A percentile compares a stretch with the other conserved stretches of the same genome.
These are phyloP conservation scores for Rhodotorula sp. DNA, from an alignment of 1,284 basidiomycete species.

Conservation along the genomic window DNA sequence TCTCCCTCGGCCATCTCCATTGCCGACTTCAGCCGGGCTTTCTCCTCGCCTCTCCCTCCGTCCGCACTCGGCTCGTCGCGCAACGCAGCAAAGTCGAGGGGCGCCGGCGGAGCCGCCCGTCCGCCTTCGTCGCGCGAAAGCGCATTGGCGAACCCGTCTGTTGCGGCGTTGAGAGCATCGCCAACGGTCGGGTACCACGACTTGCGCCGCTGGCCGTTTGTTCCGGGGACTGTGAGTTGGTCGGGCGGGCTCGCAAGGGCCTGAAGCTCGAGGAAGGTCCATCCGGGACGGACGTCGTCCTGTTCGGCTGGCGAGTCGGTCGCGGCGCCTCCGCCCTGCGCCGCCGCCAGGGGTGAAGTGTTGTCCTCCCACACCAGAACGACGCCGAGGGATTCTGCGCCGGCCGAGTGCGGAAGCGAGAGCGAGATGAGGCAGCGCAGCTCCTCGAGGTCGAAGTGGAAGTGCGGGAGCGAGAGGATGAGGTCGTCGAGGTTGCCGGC, in stretches of 20 bases:
- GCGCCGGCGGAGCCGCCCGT: background rate
- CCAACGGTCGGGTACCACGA: conserved; percentile 2
- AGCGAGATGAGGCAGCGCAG: conserved; percentile 10
- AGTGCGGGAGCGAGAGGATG: conserved; percentile 9
- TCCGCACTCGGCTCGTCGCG: background rate
- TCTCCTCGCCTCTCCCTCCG: background rate
- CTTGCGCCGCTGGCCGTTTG: background rate
- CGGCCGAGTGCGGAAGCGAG: background rate
- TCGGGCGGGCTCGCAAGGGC: background rate
- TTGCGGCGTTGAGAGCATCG: background rate
- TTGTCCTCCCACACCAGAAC: conserved; percentile 23
- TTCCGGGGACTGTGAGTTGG: background rate
- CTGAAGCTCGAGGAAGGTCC: conserved; percentile 20
- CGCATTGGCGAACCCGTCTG: background rate
- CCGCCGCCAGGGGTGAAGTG: background rate
- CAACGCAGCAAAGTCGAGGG: background rate
- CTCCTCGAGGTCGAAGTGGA: conserved; percentile 18
- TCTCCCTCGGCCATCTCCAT: conserved; percentile 26
- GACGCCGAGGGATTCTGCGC: conserved; percentile 6
- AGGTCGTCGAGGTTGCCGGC: conserved; percentile 13
- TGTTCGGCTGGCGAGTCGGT: background rate
- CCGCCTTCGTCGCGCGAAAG: background rate
- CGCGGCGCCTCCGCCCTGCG: background rate
- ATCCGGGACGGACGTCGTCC: conserved; percentile 16
- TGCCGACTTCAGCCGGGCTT: background rate